A percentile compares a stretch with the other conserved stretches of the same genome.
These are phyloP conservation scores for Ambrosiella beaveri DNA, from an alignment of 2,329 filamentous ascomycete genomes.

Conservation along the genomic window DNA sequence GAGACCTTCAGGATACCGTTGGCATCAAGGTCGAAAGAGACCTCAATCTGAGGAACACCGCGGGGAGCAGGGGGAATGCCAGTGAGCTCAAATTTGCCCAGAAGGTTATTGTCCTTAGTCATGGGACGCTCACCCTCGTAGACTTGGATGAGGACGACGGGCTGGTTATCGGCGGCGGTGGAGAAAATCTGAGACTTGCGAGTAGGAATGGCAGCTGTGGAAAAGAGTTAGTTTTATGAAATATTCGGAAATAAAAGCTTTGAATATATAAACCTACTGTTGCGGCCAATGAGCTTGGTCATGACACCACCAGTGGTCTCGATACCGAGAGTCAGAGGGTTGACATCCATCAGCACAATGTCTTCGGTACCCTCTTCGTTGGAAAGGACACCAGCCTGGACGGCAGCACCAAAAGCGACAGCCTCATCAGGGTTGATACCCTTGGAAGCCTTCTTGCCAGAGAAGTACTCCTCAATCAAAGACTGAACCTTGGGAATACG, in stretches of 20 bases:
- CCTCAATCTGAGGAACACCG: conserved; percentile 95
- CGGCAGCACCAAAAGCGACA: conserved; percentile 91
- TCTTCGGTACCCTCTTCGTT: conserved; percentile 68
- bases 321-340: conserved; percentile 89
- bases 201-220: conserved; percentile 58
- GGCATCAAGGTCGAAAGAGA: conserved; percentile 92
- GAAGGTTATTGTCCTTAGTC: conserved; percentile 93
- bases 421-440: conserved; percentile 99
- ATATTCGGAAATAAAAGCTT: neutral
- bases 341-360: conserved; percentile 90
- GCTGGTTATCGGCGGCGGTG: conserved; percentile 91
- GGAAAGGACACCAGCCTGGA: conserved; percentile 89
- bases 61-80: conserved; percentile 88
- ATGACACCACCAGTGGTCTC: conserved; percentile 96
- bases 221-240: conserved; percentile 1
- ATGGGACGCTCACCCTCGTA: conserved; percentile 85
- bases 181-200: conserved; percentile 98
- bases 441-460: conserved; percentile 94
- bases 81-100: conserved; percentile 96
- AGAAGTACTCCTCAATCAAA: conserved; percentile 91
- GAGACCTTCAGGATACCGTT: conserved; percentile 97
- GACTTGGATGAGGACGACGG: conserved; percentile 86
- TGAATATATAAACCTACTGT: conserved; percentile 30
- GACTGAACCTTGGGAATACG: conserved; percentile 96
- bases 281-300: conserved; percentile 90